Percentiles rank a stretch among this genome's conserved stretches.
Conservation (phyloP, 345 rosid genomes). For the Adansonia digitata region DNA sequence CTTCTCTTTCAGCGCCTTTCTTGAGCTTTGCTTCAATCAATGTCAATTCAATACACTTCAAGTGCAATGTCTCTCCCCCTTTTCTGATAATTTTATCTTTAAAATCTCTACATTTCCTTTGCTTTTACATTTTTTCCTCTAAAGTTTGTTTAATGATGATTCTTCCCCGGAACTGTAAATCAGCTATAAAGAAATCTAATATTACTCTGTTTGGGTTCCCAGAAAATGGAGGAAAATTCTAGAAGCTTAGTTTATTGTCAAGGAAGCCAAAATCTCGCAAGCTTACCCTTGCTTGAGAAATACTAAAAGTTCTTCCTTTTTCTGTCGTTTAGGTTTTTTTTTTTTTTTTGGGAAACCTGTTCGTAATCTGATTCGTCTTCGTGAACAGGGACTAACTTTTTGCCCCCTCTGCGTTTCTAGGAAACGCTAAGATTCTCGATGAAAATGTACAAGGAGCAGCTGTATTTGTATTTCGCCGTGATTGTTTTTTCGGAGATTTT, state of each 20-base stretch:
- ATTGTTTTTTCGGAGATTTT: slow-evolving; percentile 31
- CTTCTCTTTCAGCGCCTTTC: neutral
- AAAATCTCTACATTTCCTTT: neutral
- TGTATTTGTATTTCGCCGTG: slow-evolving; percentile 13
- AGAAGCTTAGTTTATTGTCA: slow-evolving; percentile 10
- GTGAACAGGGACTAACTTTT: too few relatives aligned
- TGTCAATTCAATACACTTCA: slow-evolving; percentile 6
- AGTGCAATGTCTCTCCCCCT: neutral
- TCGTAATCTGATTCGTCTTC: neutral
- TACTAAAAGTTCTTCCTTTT: neutral
- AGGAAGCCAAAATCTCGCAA: neutral
- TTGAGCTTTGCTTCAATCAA: neutral
- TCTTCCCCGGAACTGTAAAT: too few relatives aligned
- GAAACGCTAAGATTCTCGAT: slow-evolving; percentile 12
- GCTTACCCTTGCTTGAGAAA: neutral
- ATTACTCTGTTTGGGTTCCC: slow-evolving; percentile 18
- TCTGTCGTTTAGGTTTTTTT: neutral
- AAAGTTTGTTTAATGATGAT: neutral
- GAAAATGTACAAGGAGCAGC: slow-evolving; percentile 30
- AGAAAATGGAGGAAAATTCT: slow-evolving; percentile 29
- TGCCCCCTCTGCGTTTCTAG: slow-evolving; percentile 19
- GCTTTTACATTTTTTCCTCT: neutral
- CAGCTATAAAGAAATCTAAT: slow-evolving; percentile 7
- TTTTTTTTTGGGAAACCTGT: neutral
- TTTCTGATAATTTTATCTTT: neutral